A percentile compares a stretch with the other conserved stretches of the same genome.
These are phyloP conservation scores for Asparagopsis taxiformis DNA, from an alignment of 31 red algal genomes.

Conservation along the genomic window DNA sequence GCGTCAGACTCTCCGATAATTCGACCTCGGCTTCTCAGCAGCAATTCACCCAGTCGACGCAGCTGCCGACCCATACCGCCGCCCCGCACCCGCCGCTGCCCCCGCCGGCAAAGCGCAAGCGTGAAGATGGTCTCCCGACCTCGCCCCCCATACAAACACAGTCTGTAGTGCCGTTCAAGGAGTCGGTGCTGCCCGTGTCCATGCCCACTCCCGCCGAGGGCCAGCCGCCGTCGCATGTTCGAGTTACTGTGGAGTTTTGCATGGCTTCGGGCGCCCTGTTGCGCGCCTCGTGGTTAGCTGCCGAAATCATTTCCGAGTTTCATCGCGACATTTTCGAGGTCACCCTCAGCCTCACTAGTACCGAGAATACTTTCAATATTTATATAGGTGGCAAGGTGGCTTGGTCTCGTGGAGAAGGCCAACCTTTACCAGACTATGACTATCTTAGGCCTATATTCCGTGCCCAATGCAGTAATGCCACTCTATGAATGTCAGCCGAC, in stretches of 20 bases:
- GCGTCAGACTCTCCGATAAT: conserved; percentile 31
- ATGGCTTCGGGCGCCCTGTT: conserved; percentile 40
- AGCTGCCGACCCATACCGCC: conserved; percentile 5
- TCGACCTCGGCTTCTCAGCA: neutral
- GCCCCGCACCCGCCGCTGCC: conserved; percentile 10
- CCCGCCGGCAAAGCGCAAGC: conserved; percentile 41
- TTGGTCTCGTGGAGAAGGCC: conserved; percentile 36
- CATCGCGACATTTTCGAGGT: conserved; percentile 45
- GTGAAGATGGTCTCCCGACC: conserved; percentile 6
- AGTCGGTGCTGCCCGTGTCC: neutral
- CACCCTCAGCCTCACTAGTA: neutral
- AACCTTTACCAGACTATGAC: conserved; percentile 47
- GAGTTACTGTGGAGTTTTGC: conserved; percentile 51
- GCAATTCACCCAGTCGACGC: neutral
- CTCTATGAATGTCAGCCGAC: neutral
- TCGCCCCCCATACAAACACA: conserved; percentile 8
- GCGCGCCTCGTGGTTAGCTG: conserved; percentile 50
- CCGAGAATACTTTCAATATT: conserved; percentile 50
- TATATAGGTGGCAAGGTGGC: conserved; percentile 48
- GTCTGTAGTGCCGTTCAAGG: neutral
- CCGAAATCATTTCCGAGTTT: conserved; percentile 53
- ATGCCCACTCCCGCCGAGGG: neutral
- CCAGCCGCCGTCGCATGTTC: conserved; percentile 10
- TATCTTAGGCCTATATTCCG: conserved; percentile 40
- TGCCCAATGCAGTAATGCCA: conserved; percentile 30